Evolutionary conservation across 2,329 filamentous ascomycete genomes (phyloP), one percentile per base, ranked within the genome.

Genomic region (Cladosporium sp.): DNA sequence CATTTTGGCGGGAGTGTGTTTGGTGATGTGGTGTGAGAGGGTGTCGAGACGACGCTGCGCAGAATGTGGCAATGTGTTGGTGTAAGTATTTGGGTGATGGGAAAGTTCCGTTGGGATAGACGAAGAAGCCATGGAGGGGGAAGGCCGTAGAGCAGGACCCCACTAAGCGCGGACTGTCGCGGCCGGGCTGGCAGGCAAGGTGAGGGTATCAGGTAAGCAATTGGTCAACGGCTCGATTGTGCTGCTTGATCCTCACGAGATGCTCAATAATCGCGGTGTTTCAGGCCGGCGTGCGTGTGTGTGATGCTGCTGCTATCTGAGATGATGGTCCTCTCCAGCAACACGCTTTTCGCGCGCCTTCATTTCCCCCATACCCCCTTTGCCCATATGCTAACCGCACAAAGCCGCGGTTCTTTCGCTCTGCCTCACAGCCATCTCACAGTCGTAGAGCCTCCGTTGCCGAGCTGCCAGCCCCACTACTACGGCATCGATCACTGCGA

Each of bases 1-100:
- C 60, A 62, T 62, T 50, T 43, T 61, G 56, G 52, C 49, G 47
- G 54, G n/a, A 22, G 20, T 32, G 54, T 39, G 25, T 15, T 38
- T n/a, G 22, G 47, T 35, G 47, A 49, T 9, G 25, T 49, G 47
- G 8, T 49, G 47, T 36, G 47, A 36, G 20, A 49, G 29, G 12
- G 38, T 33, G 19, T 49, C 38, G 15, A 49, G 46, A 19, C 46
- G 46, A 25, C 30, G 46, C 30, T 49, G 46, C 9, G 38, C 46
- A 19, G 41, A 19, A 13, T 25, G 20, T 35, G 41, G 41, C 16
- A 19, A 30, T 19, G 22, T 35, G 20, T 19, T 13, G 32, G 43
- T 38, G 33, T 27, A 29, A 27, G 43, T 46, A 46, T 25, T 46
- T 46, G 32, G 43, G 22, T 38, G 43, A 32, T 46, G 43, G 32